phyloP scores from a whole-genome alignment of 1,284 basidiomycete genomes.

The Ustilago bromivora region DNA sequence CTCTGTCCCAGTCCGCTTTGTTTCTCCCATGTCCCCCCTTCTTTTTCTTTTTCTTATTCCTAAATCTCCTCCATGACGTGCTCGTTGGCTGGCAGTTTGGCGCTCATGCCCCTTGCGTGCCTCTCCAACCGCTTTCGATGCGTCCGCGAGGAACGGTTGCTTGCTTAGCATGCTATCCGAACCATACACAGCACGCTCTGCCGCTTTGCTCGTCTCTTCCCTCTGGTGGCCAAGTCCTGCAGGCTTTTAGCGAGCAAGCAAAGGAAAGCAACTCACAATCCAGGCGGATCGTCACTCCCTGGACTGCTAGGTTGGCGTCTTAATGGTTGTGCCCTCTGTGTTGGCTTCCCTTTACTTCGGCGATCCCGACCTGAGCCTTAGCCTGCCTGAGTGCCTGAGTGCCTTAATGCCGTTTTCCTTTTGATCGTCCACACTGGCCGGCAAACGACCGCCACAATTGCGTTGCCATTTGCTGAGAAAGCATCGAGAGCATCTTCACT shows the following conservation, averaged over 20 bases:
- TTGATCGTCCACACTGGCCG: neutral
- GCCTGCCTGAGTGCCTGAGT: neutral
- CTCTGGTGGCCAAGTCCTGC: neutral
- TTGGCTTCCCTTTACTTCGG: slow-evolving; percentile 7
- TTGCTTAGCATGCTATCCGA: neutral
- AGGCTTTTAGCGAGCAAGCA: neutral
- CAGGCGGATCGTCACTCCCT: slow-evolving; percentile 21
- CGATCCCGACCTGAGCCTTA: neutral
- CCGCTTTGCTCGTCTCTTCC: neutral
- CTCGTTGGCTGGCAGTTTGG: neutral
- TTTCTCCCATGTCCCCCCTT: neutral
- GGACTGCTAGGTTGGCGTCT: neutral
- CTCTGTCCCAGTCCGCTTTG: slow-evolving; percentile 10
- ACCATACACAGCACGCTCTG: neutral
- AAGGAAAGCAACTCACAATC: neutral
- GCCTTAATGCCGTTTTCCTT: no score
- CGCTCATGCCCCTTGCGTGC: slow-evolving; percentile 45
- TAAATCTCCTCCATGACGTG: neutral
- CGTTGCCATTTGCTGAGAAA: slow-evolving; percentile 1
- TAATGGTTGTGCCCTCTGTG: no score
- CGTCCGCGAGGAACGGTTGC: slow-evolving; percentile 1
- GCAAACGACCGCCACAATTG: no score
- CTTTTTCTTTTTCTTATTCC: neutral
- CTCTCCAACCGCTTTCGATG: slow-evolving; percentile 6
- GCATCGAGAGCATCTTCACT: neutral